Base-by-base conservation (phyloP, 371 early-diverging fungal species). In the Mucor indicus region DNA sequence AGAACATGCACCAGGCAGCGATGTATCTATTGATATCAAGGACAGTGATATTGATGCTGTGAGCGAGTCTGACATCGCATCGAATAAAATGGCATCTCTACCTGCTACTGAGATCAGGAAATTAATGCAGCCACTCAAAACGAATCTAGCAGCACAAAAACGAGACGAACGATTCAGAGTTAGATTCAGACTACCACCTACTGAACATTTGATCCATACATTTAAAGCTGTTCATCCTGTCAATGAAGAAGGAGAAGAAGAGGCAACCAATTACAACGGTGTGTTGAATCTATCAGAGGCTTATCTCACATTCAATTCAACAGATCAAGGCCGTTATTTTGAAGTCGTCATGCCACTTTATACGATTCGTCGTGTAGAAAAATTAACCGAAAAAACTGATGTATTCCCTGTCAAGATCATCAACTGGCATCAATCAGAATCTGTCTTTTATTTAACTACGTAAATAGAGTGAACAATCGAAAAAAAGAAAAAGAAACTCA, bases 311-410 rank as follows among this genome's bases (percentile, higher is more conserved):
- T 98, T 92, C 60, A 59, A 70, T n/a, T 84, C 92, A 20, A 69
- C 43, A 33, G 80, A 82, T 23, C 55, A 62, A 35, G 54, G 55
- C 7, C 44, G 44, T 1, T 71, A 67, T 31, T 85, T 88, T 50
- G 79, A 85, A 32, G 57, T 90, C 15, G 85, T 86, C 0, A 64
- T 96, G 22, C 98, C 96, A 6, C 81, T 95, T 35, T 93, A 84
- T 55, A 89, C 93, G 10, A 81, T 98, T 35, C 90, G 93, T 39
- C 79, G 92, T 5, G 92, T 98, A 1, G 97, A 96, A 60, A 76
- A 89, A 25, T 66, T 90, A 27, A 78, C 49, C 15, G 67, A 64
- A 21, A 53, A 48, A n/a, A 29, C 62, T 1, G 62, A 68, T 31
- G 45, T 63, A 25, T 75, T 67, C 41, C 59, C 77, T 11, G 61